phyloP scores from a whole-genome alignment of 805 yeast species.

The Yarrowia deformans region DNA sequence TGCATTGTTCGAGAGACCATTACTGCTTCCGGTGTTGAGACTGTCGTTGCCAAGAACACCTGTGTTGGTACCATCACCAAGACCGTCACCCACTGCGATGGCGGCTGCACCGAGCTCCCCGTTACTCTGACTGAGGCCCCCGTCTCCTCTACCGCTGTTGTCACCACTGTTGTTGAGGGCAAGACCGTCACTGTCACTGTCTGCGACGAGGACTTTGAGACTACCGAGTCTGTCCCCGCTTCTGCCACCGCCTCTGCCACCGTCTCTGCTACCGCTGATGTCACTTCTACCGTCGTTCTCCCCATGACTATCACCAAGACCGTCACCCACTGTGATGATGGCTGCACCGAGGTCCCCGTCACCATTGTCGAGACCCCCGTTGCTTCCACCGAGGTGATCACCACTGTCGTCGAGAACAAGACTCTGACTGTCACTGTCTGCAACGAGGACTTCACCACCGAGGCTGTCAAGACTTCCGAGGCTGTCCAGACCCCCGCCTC shows the following conservation, averaged over 20 bases:
- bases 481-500: background rate
- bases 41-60: slow-evolving; percentile 11
- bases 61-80: slow-evolving; percentile 28
- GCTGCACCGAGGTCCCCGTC: slow-evolving; percentile 34
- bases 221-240: background rate
- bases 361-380: slow-evolving; percentile 32
- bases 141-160: slow-evolving; percentile 4
- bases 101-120: slow-evolving; percentile 4
- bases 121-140: slow-evolving; percentile 33
- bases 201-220: slow-evolving; percentile 14
- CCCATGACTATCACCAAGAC: slow-evolving; percentile 33
- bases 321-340: slow-evolving; percentile 13
- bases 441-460: slow-evolving; percentile 11
- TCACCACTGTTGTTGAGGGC: slow-evolving; percentile 25
- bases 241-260: background rate
- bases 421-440: slow-evolving; percentile 20
- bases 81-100: slow-evolving; percentile 29
- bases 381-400: slow-evolving; percentile 6
- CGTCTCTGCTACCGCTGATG: background rate
- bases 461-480: background rate
- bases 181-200: slow-evolving; percentile 34
- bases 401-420: slow-evolving; percentile 17
- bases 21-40: background rate
- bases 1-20: background rate
- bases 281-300: background rate